Base-by-base conservation (phyloP, 2,329 filamentous ascomycete species). In the Ascochyta clinopodiicola region DNA sequence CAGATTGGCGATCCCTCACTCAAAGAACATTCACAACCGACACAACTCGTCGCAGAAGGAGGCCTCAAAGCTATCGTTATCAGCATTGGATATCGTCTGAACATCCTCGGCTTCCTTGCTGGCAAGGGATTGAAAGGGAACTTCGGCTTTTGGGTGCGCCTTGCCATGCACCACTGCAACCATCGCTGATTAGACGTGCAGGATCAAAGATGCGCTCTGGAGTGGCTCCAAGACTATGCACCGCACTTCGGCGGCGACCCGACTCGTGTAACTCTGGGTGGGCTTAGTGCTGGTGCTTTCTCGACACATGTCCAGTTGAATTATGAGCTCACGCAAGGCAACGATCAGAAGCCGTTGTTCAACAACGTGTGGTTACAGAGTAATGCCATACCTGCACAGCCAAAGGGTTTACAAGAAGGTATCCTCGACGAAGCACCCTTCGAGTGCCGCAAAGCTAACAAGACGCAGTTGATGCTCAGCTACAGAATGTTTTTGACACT, bases 41-140 rank as follows among this genome's bases (percentile, higher is more conserved):
- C 53, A 17, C 46, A 56, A 40, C 43, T 56, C 24, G 29, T 56
- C 21, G 35, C 53, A 29, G 47, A 51, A 25, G 53, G 47, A 2
- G 48, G 53, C 1, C 37, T 56, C 1, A 24, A 52, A 31, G 53
- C 53, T 9, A 53, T 53, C n/a, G 49, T 57, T 5, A 15, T 57
- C 5, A 51, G 47, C 17, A 53, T 57, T 21, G 49, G 49, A 8
- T 57, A 57, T 27, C 54, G 54, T 24, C 21, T 57, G 21, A 57
- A 57, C 17, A 52, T 57, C 19, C 48, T 57, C 21, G 54, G 54
- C 4, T 57, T 57, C 17, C 54, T 53, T n/a, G 49, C 48, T 40
- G 54, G 42, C 7, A n/a, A 42, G 21, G 54, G 44, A 4, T 10
- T 57, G 32, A 44, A 53, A 15, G 54, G 44, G 3, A 57, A 51